Evolutionary conservation across 805 yeast genomes (phyloP).

Genomic region (Suhomyces pyralidae): DNA sequence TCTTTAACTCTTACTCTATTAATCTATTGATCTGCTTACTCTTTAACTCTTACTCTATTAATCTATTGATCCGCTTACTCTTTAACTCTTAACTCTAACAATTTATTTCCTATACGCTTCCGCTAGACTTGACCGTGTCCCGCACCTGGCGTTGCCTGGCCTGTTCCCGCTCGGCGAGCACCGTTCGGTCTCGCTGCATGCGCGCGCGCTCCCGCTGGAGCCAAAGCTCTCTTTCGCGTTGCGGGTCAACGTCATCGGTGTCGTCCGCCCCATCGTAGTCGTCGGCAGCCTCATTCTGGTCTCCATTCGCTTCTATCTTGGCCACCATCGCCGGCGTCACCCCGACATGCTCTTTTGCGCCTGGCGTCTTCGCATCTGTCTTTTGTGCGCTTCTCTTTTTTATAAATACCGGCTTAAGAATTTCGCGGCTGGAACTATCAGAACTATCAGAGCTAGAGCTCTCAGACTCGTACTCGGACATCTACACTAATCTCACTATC

Average conservation of each 20-base stretch:
- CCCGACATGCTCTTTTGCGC: neutral
- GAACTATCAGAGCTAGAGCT: constrained; percentile 1
- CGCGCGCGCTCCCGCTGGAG: constrained; percentile 37
- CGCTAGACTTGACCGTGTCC: too few species aligned
- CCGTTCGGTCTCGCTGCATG: constrained; percentile 33
- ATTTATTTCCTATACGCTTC: too few species aligned
- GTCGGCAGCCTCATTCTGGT: neutral
- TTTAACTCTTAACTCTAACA: too few species aligned
- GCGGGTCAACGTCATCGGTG: constrained; percentile 57
- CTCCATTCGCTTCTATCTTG: neutral
- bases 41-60: too few species aligned
- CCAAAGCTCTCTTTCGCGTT: constrained; percentile 41
- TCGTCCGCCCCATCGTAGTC: constrained; percentile 43
- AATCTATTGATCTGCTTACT: too few species aligned
- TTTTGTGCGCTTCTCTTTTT: neutral
- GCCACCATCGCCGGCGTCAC: neutral
- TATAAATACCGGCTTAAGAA: constrained; percentile 6
- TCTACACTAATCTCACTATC: too few species aligned
- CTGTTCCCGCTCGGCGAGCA: constrained; percentile 9
- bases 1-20: too few species aligned
- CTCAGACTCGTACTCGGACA: neutral
- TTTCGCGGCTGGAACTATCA: constrained; percentile 2
- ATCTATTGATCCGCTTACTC: too few species aligned
- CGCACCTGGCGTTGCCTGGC: constrained; percentile 8
- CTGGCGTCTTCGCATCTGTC: too few species aligned